phyloP scores from a whole-genome alignment of 305 asterid species.

The Fraxinus sp. region DNA sequence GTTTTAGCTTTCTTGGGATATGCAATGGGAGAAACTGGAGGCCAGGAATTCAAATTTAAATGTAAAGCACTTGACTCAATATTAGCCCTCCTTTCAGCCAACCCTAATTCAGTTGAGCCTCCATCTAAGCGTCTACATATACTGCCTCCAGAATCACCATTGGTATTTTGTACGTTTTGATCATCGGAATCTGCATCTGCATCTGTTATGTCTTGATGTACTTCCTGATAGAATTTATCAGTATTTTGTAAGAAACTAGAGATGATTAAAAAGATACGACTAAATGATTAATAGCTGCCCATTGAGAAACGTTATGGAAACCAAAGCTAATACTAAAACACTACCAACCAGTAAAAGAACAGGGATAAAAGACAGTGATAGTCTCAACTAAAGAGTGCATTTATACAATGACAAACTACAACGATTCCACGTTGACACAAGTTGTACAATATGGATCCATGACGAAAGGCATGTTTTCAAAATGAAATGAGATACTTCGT shows the following conservation, averaged over 20 bases:
- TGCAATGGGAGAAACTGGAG: conserved; percentile 44
- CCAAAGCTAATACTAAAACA: background rate
- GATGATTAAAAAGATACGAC: background rate
- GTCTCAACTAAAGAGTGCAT: background rate
- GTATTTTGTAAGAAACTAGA: conserved; percentile 20
- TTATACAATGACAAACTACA: background rate
- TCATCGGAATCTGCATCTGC: conserved; percentile 39
- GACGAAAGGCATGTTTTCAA: background rate
- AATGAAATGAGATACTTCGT: background rate
- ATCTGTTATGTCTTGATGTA: conserved; percentile 37
- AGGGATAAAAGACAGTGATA: background rate
- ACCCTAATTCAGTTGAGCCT: conserved; percentile 17
- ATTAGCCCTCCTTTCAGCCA: conserved; percentile 23
- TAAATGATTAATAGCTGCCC: background rate
- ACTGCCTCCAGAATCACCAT: conserved; percentile 26
- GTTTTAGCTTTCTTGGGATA: conserved; percentile 25
- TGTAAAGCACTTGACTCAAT: conserved; percentile 26
- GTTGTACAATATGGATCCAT: background rate
- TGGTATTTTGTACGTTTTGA: conserved; percentile 18
- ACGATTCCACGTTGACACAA: background rate
- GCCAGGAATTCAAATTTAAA: conserved; percentile 52
- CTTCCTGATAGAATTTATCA: conserved; percentile 46
- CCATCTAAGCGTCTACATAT: conserved; percentile 35
- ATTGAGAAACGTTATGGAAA: background rate
- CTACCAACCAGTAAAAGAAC: background rate